Percentiles rank a stretch among this genome's conserved stretches.
Conservation (phyloP, 441 rosid genomes). For the Brassica hybrid region DNA sequence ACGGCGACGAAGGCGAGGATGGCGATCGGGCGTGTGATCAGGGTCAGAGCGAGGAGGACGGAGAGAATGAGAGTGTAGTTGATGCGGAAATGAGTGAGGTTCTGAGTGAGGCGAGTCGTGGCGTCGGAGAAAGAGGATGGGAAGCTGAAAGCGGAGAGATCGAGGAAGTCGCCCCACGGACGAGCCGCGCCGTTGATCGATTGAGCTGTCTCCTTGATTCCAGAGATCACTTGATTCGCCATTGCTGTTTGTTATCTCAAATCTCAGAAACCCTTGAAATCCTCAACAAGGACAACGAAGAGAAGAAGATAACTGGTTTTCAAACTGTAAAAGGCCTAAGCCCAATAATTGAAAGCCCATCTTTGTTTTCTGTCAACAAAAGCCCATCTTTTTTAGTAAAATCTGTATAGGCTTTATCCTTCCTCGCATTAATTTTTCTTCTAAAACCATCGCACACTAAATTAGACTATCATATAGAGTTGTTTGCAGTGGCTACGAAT, state of each 20-base stretch:
- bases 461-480: too few relatives aligned
- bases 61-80: constrained; percentile 60
- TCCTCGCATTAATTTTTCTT: too few relatives aligned
- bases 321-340: too few relatives aligned
- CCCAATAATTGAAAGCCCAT: too few relatives aligned
- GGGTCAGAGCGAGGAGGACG: constrained; percentile 52
- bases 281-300: too few relatives aligned
- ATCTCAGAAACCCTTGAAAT: constrained; percentile 30
- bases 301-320: too few relatives aligned
- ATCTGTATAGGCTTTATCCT: too few relatives aligned
- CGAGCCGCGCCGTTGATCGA: constrained; percentile 52
- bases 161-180: constrained; percentile 67
- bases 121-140: constrained; percentile 64
- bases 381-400: too few relatives aligned
- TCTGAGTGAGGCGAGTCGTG: constrained; percentile 65
- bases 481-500: too few relatives aligned
- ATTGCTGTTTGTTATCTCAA: constrained; percentile 13
- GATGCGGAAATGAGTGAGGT: constrained; percentile 67
- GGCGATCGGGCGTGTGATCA: constrained; percentile 67
- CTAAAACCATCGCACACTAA: too few relatives aligned
- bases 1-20: constrained; percentile 56
- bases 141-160: constrained; percentile 54
- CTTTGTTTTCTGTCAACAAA: too few relatives aligned
- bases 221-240: constrained; percentile 49
- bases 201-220: constrained; percentile 53